Evolutionary conservation across 345 rosid genomes (phyloP).

Genomic region (Theobroma cacao): DNA sequence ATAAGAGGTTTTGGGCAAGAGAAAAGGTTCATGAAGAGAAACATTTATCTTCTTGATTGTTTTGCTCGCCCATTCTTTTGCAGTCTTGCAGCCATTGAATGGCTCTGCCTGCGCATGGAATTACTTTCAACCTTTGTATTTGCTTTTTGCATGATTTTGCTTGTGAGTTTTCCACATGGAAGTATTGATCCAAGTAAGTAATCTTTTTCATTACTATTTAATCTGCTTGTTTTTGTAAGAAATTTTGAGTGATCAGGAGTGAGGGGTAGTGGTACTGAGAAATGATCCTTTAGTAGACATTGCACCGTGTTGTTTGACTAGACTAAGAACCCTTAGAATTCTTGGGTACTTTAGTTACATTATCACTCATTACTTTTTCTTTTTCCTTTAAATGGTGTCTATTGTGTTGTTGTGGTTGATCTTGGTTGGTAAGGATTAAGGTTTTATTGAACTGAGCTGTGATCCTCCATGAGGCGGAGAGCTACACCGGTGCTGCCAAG

Average conservation of each 20-base stretch:
- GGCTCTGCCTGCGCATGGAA: slow-evolving; percentile 99
- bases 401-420: background rate
- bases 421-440: background rate
- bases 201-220: background rate
- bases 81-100: slow-evolving; percentile 96
- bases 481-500: background rate
- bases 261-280: background rate
- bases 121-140: slow-evolving; percentile 92
- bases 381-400: background rate
- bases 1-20: slow-evolving; percentile 99
- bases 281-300: slow-evolving; percentile 1
- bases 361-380: background rate
- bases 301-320: background rate
- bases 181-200: slow-evolving; percentile 95
- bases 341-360: background rate
- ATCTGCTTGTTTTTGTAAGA: background rate
- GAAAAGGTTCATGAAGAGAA: slow-evolving; percentile 94
- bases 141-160: slow-evolving; percentile 97
- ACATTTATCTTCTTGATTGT: slow-evolving; percentile 97
- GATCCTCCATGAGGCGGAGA: background rate
- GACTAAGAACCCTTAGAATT: background rate
- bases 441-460: background rate
- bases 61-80: slow-evolving; percentile 97
- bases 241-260: background rate
- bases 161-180: slow-evolving; percentile 96